phyloP scores from a whole-genome alignment of 148 eudicot species.

The Chenopodium suecicum region DNA sequence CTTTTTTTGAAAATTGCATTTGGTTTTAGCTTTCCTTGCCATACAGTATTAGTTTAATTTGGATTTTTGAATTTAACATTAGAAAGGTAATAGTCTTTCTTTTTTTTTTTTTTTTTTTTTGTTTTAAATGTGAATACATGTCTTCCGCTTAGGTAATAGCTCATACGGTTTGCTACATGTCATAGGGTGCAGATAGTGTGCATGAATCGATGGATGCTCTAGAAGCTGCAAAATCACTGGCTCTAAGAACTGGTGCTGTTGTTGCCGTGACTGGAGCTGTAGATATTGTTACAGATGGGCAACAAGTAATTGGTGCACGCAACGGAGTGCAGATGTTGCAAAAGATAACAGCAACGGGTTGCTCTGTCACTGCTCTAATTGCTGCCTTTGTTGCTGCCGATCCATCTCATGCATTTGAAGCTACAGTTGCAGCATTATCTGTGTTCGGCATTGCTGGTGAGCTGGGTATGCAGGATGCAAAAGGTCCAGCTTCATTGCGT shows the following conservation, averaged over 20 bases:
- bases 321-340: conserved; percentile 87
- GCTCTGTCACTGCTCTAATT: conserved; percentile 82
- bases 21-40: neutral
- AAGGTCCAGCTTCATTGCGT: conserved; percentile 84
- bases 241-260: conserved; percentile 49
- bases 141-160: neutral
- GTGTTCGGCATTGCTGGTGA: conserved; percentile 80
- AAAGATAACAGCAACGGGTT: conserved; percentile 79
- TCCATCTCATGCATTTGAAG: conserved; percentile 63
- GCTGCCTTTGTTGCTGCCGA: conserved; percentile 81
- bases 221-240: conserved; percentile 80
- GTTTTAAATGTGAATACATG: neutral
- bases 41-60: neutral
- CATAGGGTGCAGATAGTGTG: conserved; percentile 73
- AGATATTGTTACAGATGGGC: conserved; percentile 76
- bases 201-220: conserved; percentile 74
- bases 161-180: conserved; percentile 1
- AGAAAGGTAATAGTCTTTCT: neutral
- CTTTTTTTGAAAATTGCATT: neutral
- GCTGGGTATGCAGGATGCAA: conserved; percentile 59
- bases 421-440: conserved; percentile 71
- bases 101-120: too few relatives aligned
- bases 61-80: neutral
- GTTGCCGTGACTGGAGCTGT: conserved; percentile 88
- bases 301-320: conserved; percentile 50